Percentiles rank a stretch among this genome's conserved stretches.
These are phyloP conservation scores for Sporothrix inflata DNA, from an alignment of 2,329 filamentous ascomycete genomes.

Conservation along the genomic window DNA sequence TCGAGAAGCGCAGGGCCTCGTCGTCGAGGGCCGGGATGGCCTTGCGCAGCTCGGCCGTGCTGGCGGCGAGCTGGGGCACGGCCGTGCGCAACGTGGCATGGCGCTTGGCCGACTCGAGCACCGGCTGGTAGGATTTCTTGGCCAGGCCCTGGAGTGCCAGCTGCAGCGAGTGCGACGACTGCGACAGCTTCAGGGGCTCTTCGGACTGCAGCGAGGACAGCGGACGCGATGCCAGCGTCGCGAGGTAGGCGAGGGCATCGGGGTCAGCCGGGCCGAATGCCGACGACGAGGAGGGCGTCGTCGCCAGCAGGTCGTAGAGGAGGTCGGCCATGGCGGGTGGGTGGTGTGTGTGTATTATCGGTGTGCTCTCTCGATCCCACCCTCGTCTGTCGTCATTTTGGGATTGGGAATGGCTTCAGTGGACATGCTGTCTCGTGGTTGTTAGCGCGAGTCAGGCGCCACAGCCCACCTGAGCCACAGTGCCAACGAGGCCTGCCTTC, in stretches of 20 bases:
- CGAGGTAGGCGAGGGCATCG: conserved; percentile 70
- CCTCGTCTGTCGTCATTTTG: conserved; percentile 8
- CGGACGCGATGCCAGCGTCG: conserved; percentile 75
- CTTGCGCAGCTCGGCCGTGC: conserved; percentile 68
- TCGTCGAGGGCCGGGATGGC: conserved; percentile 78
- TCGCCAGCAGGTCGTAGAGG: conserved; percentile 71
- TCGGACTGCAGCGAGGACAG: conserved; percentile 71
- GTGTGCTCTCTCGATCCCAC: background rate
- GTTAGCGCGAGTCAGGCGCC: conserved; percentile 26
- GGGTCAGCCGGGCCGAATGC: conserved; percentile 47
- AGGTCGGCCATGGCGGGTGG: conserved; percentile 64
- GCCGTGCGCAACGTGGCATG: conserved; percentile 73
- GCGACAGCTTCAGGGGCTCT: conserved; percentile 79
- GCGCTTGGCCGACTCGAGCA: conserved; percentile 79
- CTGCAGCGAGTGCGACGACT: conserved; percentile 77
- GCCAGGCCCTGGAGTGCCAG: conserved; percentile 85
- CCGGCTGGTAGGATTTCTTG: conserved; percentile 82
- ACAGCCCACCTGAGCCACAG: conserved; percentile 28
- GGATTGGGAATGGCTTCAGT: background rate
- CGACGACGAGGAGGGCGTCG: conserved; percentile 36
- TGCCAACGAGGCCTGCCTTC: too few species aligned
- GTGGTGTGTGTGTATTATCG: background rate
- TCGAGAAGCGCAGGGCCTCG: conserved; percentile 77
- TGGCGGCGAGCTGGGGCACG: conserved; percentile 69
- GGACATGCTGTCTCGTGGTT: background rate